Base-by-base conservation (phyloP, 768 basidiomycete species). In the Suillus paluster region DNA sequence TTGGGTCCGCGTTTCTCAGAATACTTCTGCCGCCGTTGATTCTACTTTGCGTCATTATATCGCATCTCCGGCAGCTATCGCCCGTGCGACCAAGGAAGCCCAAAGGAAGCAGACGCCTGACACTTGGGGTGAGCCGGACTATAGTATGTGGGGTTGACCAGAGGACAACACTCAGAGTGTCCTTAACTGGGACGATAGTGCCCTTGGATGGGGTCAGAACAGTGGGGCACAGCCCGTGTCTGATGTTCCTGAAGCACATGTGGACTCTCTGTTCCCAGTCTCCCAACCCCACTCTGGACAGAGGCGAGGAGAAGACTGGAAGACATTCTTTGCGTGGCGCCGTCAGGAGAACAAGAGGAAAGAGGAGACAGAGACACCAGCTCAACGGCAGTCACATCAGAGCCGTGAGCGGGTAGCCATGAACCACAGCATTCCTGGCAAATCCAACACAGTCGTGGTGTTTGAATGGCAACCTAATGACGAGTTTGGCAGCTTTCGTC, bases 391-490 rank as follows among this genome's bases (percentile, higher is more conserved):
- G 55, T 57, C 21, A 3, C 21, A 7, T 30, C 55, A 33, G n/a
- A 42, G 25, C 25, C 36, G 6, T 23, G 34, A 56, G 27, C 6
- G 12, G 2, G 14, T 8, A 15, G 55, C 55, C 15, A 42, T 27
- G 55, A 38, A 38, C 19, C 36, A 56, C 21, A 12, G 23, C 5
- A 56, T 56, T 17, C 36, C 55, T 27, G 21, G 23, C 15, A 42
- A 10, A 12, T 38, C 23, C 8, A 56, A 19, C 33, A 38, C 23
- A 5, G n/a, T 15, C 4, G 11, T n/a, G 4, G 36, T 56, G n/a
- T 56, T 56, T 10, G 36, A 56, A 42, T 56, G 55, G 55, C 49
- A 50, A 19, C 17, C 27, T 6, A 10, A 52, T n/a, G 21, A 39
- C 17, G 55, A 57, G n/a, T 57, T 39, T n/a, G n/a, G n/a, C 14